Conservation (phyloP, 2,329 filamentous ascomycete species). For the Magnaporthiopsis poae region DNA sequence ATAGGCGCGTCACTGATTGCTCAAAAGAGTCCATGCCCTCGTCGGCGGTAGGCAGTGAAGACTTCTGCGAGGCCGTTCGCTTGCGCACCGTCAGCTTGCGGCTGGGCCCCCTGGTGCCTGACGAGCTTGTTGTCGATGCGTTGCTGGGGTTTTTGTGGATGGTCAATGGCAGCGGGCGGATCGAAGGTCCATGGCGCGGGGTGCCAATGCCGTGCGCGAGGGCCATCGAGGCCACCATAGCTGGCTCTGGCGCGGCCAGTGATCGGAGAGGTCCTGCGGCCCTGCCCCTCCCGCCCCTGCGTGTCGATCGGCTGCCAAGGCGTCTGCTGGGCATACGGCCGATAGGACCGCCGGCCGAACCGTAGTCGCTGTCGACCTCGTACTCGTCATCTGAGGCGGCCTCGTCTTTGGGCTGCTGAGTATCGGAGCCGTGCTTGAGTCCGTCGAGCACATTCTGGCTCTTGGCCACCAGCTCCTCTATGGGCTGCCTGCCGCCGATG, state of each 20-base stretch:
- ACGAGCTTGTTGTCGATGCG: neutral
- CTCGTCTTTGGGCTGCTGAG: neutral
- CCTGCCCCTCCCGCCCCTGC: slow-evolving; percentile 1
- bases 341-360: neutral
- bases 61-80: neutral
- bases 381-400: neutral
- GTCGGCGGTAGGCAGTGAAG: neutral
- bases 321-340: slow-evolving; percentile 6
- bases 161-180: neutral
- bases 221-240: neutral
- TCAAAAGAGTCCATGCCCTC: slow-evolving; percentile 2
- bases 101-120: neutral
- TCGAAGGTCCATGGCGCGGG: neutral
- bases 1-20: neutral
- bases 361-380: slow-evolving; percentile 6
- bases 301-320: slow-evolving; percentile 1
- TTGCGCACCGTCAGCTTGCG: slow-evolving; percentile 1
- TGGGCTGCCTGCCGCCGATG: neutral
- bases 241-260: neutral
- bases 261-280: neutral
- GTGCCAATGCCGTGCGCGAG: neutral
- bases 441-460: neutral
- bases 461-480: neutral
- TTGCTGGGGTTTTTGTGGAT: neutral
- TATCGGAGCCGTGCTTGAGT: neutral